phyloP scores from a whole-genome alignment of 2,329 filamentous ascomycete genomes.

The Fusarium buxicola region DNA sequence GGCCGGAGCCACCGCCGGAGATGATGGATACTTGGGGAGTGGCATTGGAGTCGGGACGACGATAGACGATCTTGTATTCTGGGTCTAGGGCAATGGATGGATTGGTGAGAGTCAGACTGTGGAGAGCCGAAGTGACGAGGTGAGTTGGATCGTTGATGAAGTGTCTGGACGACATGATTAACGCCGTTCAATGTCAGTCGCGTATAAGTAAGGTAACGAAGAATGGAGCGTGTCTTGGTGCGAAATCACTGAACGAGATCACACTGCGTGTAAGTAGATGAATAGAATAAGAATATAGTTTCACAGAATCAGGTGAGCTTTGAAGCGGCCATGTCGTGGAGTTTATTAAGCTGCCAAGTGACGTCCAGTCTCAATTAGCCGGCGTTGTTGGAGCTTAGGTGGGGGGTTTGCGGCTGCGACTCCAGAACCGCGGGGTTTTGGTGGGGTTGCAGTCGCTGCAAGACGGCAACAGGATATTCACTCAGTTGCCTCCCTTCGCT shows the following conservation, averaged over 20 bases:
- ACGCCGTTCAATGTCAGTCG: too few relatives aligned
- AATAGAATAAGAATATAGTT: not conserved
- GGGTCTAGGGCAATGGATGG: constrained; percentile 83
- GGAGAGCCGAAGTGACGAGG: constrained; percentile 81
- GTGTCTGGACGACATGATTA: constrained; percentile 74
- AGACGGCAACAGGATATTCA: not conserved
- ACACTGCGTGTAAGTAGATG: too few relatives aligned
- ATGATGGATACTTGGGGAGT: constrained; percentile 81
- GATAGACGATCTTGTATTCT: constrained; percentile 86
- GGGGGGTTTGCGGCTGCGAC: constrained; percentile 5
- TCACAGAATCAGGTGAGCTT: constrained; percentile 14
- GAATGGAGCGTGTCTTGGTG: too few relatives aligned
- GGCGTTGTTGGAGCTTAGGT: not conserved
- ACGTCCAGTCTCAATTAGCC: constrained; percentile 10
- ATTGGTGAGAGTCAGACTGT: constrained; percentile 83
- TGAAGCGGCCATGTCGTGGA: not conserved
- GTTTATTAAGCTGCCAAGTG: not conserved
- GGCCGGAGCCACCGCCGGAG: constrained; percentile 89
- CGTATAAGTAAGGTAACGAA: too few relatives aligned
- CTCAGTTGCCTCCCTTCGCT: not conserved
- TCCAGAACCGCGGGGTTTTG: constrained; percentile 8
- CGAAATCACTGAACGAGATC: too few relatives aligned
- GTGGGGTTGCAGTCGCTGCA: constrained; percentile 1
- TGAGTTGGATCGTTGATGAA: constrained; percentile 87
- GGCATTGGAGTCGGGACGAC: constrained; percentile 63